Evolutionary conservation across 2,329 filamentous ascomycete genomes (phyloP).

Genomic region (Pestalotiopsis sp.): DNA sequence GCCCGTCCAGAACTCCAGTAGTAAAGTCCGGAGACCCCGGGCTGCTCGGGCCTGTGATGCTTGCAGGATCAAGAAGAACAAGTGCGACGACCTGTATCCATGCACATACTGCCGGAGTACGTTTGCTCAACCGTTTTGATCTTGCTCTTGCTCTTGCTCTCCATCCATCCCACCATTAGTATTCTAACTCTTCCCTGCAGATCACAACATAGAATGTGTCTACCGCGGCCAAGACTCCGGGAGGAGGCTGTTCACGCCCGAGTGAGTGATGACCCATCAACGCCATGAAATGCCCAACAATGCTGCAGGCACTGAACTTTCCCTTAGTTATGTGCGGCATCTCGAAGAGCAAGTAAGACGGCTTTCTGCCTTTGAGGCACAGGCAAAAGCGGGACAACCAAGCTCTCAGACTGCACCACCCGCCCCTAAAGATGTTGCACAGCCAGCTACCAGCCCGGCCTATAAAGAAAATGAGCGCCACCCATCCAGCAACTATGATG

Average conservation of each 20-base stretch:
- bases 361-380: constrained; percentile 14
- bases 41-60: constrained; percentile 48
- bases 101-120: constrained; percentile 24
- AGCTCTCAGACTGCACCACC: constrained; percentile 11
- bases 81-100: constrained; percentile 48
- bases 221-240: constrained; percentile 28
- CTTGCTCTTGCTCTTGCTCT: neutral
- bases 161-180: neutral
- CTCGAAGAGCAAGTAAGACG: constrained; percentile 26
- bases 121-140: neutral
- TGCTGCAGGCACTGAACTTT: neutral
- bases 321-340: constrained; percentile 18
- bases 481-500: neutral
- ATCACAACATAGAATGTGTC: constrained; percentile 28
- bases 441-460: constrained; percentile 20
- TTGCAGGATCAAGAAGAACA: constrained; percentile 51
- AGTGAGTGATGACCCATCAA: constrained; percentile 16
- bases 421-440: constrained; percentile 12
- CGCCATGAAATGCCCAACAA: neutral
- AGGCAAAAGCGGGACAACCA: constrained; percentile 1
- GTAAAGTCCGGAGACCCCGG: constrained; percentile 32
- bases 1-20: constrained; percentile 9
- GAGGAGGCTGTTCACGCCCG: constrained; percentile 23
- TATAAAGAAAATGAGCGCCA: constrained; percentile 17
- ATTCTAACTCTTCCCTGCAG: constrained; percentile 11